phyloP scores from a whole-genome alignment of 805 yeast genomes.

The Suhomyces sp. region DNA sequence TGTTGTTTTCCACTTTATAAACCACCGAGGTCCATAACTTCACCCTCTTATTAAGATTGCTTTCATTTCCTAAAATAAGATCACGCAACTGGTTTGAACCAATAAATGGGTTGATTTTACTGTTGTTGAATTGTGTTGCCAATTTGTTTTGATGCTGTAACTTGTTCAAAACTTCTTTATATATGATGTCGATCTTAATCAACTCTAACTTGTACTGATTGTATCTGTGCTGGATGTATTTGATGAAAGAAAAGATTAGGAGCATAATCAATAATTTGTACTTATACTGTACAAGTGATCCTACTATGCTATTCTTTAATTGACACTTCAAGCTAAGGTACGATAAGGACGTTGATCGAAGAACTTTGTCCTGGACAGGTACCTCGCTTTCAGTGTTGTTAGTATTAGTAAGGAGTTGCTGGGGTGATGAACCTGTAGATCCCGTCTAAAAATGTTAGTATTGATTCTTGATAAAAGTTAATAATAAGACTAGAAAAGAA shows the following conservation, averaged over 20 bases:
- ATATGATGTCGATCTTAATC: conserved; percentile 44
- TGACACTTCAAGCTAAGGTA: conserved; percentile 59
- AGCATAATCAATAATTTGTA: conserved; percentile 14
- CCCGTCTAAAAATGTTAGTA: conserved; percentile 15
- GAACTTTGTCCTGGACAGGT: conserved; percentile 48
- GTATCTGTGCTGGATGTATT: conserved; percentile 33
- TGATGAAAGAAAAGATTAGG: conserved; percentile 18
- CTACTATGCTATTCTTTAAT: conserved; percentile 50
- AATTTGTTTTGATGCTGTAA: conserved; percentile 33
- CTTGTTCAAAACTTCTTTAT: conserved; percentile 48
- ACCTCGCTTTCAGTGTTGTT: conserved; percentile 39
- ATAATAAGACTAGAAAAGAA: too few species aligned
- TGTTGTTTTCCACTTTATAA: conserved; percentile 58
- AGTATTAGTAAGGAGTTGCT: conserved; percentile 22
- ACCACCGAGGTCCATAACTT: conserved; percentile 61
- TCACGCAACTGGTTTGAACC: conserved; percentile 76
- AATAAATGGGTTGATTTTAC: conserved; percentile 44
- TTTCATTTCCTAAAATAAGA: conserved; percentile 47
- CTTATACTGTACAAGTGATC: conserved; percentile 30
- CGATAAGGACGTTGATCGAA: conserved; percentile 72
- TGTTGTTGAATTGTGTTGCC: conserved; percentile 28
- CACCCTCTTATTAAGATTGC: conserved; percentile 32
- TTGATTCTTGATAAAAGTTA: conserved; percentile 3
- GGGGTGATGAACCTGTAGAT: conserved; percentile 15
- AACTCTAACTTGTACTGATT: conserved; percentile 37